phyloP scores from a whole-genome alignment of 257 asterid species.

The Lithospermum erythrorhizon region DNA sequence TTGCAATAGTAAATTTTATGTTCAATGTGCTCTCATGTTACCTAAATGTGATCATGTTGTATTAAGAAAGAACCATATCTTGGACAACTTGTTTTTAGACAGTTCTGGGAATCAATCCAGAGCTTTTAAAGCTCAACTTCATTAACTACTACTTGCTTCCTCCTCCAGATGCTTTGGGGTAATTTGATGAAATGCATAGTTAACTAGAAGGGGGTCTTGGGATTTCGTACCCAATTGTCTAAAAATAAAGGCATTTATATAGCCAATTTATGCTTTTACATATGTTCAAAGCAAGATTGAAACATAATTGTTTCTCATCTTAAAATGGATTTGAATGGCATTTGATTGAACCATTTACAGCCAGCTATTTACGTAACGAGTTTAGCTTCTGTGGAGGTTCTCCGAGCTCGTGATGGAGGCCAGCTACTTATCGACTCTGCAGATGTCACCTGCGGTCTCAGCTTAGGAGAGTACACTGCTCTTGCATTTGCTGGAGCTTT shows the following conservation, averaged over 20 bases:
- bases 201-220: neutral
- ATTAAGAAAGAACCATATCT: too few relatives aligned
- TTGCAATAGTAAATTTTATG: neutral
- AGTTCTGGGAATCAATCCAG: neutral
- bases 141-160: neutral
- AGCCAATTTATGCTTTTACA: neutral
- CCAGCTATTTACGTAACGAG: slow-evolving; percentile 96
- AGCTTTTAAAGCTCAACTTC: neutral
- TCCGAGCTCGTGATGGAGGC: slow-evolving; percentile 92
- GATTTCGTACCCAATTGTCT: slow-evolving; percentile 42
- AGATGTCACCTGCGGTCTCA: slow-evolving; percentile 90
- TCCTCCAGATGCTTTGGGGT: neutral
- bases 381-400: slow-evolving; percentile 97
- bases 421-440: slow-evolving; percentile 81
- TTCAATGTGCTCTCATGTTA: neutral
- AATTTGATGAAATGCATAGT: neutral
- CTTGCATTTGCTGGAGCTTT: slow-evolving; percentile 96
- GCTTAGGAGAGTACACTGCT: slow-evolving; percentile 97
- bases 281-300: neutral
- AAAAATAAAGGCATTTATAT: slow-evolving; percentile 39
- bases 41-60: neutral
- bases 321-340: neutral
- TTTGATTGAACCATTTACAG: slow-evolving; percentile 28
- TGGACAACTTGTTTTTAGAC: too few relatives aligned
- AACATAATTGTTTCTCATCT: neutral